Evolutionary conservation across 164 flowering plant genomes (phyloP).

Genomic region (Euptelea pleiosperma): DNA sequence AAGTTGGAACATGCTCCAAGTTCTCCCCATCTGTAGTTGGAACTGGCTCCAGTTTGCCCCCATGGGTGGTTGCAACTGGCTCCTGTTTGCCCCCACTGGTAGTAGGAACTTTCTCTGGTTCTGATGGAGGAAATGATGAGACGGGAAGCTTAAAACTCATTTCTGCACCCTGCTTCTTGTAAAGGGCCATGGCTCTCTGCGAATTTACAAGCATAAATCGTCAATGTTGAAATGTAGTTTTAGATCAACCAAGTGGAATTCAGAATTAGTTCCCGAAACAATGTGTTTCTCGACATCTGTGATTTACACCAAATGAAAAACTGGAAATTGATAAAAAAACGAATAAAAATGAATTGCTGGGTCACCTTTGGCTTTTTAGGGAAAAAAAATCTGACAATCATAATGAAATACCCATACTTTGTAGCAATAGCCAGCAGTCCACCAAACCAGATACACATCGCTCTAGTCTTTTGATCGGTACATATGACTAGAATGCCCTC

Average conservation of each 20-base stretch:
- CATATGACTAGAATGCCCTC: too few species aligned
- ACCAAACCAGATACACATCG: too few species aligned
- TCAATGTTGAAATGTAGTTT: not conserved
- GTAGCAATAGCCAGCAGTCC: too few species aligned
- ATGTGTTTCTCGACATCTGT: not conserved
- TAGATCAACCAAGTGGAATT: not conserved
- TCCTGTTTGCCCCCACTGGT: slow-evolving; percentile 8
- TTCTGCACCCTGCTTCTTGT: slow-evolving; percentile 50
- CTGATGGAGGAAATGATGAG: slow-evolving; percentile 4
- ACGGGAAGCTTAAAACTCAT: slow-evolving; percentile 2
- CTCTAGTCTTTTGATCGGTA: too few species aligned
- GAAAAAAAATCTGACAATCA: too few species aligned
- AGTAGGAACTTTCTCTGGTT: slow-evolving; percentile 6
- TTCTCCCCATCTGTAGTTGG: slow-evolving; percentile 9
- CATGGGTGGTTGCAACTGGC: not conserved
- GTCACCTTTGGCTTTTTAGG: too few species aligned
- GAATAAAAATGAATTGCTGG: too few species aligned
- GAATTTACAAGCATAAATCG: slow-evolving; percentile 5
- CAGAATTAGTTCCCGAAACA: not conserved
- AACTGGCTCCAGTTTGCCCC: slow-evolving; percentile 2
- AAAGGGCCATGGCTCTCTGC: slow-evolving; percentile 71
- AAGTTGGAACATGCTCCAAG: not conserved
- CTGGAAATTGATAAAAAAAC: too few species aligned
- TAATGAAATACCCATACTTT: too few species aligned
- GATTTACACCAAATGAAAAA: too few species aligned